Conservation (phyloP, 768 basidiomycete genomes). For the Termitomyces bulborhizus region DNA sequence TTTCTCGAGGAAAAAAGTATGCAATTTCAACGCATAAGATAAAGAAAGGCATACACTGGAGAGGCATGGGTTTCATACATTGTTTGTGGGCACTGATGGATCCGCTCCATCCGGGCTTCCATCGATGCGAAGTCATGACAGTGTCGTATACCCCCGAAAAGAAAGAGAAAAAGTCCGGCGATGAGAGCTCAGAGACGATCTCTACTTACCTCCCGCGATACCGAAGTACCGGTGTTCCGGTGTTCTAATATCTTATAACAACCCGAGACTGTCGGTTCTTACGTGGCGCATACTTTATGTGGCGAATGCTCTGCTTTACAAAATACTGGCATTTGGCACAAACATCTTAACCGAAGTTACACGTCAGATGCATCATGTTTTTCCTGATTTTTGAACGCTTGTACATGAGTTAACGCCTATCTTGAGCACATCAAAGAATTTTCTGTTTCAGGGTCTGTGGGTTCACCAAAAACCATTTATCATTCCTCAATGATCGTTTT, state of each 20-base stretch:
- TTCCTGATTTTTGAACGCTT: background rate
- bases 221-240: background rate
- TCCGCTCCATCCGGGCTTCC: background rate
- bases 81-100: background rate
- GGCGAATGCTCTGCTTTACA: background rate
- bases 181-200: background rate
- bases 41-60: too few species aligned
- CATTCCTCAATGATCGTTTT: background rate
- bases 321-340: too few species aligned
- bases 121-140: background rate
- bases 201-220: background rate
- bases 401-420: background rate
- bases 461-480: background rate
- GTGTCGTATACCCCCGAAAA: background rate
- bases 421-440: background rate
- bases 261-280: background rate
- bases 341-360: background rate
- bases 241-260: too few species aligned
- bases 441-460: background rate
- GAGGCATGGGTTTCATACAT: background rate
- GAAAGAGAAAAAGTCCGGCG: background rate
- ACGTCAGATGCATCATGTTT: background rate
- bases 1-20: background rate
- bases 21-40: background rate
- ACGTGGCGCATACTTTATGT: background rate